A percentile compares a stretch with the other conserved stretches of the same genome.
phyloP scores from a whole-genome alignment of 345 rosid species.

The Litchi chinensis region DNA sequence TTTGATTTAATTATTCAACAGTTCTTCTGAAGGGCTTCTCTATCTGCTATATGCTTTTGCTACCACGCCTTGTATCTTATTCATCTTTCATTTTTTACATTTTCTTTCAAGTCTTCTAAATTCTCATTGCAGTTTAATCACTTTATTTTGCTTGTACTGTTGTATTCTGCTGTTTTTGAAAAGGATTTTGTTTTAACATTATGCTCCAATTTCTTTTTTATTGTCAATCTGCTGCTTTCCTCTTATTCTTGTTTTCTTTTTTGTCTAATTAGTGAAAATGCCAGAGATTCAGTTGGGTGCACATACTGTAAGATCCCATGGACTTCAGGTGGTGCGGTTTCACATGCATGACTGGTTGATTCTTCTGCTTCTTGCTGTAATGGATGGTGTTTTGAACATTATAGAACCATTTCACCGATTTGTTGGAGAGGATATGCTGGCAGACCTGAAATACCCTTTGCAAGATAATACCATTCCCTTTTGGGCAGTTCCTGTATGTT shows the following conservation, averaged over 20 bases:
- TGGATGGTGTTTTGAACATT: constrained; percentile 59
- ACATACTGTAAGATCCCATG: constrained; percentile 79
- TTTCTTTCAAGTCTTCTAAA: not conserved
- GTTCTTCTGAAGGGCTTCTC: not conserved
- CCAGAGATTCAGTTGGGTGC: constrained; percentile 76
- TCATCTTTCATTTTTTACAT: no score
- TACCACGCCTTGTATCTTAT: not conserved
- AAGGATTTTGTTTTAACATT: not conserved
- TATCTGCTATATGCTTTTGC: not conserved
- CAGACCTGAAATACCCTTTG: constrained; percentile 77
- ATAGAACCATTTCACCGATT: constrained; percentile 93
- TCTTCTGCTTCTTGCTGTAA: constrained; percentile 63
- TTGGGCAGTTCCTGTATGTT: constrained; percentile 89
- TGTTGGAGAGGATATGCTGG: constrained; percentile 81
- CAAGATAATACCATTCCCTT: constrained; percentile 73
- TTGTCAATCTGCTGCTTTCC: not conserved
- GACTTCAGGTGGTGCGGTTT: constrained; percentile 61
- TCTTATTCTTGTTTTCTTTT: not conserved
- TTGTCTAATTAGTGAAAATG: constrained; percentile 41
- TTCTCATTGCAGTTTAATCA: not conserved
- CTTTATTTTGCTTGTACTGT: not conserved
- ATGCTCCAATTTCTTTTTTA: not conserved
- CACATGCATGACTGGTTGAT: constrained; percentile 95
- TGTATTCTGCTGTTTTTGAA: not conserved
- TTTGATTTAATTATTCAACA: not conserved